Evolutionary conservation across 1,284 basidiomycete genomes (phyloP).

Genomic region (Naganishia albida): DNA sequence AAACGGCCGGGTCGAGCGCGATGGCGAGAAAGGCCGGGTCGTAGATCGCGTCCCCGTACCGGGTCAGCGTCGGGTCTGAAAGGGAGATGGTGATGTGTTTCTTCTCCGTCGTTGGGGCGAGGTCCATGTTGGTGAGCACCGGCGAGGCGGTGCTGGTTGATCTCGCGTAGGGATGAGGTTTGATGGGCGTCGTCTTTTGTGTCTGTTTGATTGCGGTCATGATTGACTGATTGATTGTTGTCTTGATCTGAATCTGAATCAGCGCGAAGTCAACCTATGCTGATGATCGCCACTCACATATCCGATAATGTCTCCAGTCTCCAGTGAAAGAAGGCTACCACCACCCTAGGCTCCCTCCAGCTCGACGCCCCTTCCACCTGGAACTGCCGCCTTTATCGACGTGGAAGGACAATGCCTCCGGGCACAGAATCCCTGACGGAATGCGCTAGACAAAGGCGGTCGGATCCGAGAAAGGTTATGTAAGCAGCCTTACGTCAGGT

Average conservation of each 20-base stretch:
- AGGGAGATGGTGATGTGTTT: conserved; percentile 28
- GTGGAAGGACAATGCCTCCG: background rate
- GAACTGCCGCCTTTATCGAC: too few species aligned
- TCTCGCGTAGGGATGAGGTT: conserved; percentile 18
- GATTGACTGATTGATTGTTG: background rate
- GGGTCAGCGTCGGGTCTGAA: conserved; percentile 23
- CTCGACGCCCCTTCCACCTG: too few species aligned
- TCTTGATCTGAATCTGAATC: background rate
- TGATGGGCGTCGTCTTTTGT: conserved; percentile 1
- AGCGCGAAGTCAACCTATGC: background rate
- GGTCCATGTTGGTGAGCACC: background rate
- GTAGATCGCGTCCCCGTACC: conserved; percentile 27
- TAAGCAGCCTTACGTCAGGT: background rate
- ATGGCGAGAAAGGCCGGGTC: conserved; percentile 24
- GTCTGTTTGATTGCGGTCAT: conserved; percentile 11
- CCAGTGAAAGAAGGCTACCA: conserved; percentile 10
- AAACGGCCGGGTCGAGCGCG: conserved; percentile 22
- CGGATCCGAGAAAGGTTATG: background rate
- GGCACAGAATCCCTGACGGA: too few species aligned
- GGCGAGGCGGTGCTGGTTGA: background rate
- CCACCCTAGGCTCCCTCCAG: background rate
- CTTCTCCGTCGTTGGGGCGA: conserved; percentile 12
- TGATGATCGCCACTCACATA: background rate
- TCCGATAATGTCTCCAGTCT: background rate
- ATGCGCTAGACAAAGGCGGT: too few species aligned